Conservation (phyloP, 805 yeast genomes). For the Cyberlindnera maclurae region DNA sequence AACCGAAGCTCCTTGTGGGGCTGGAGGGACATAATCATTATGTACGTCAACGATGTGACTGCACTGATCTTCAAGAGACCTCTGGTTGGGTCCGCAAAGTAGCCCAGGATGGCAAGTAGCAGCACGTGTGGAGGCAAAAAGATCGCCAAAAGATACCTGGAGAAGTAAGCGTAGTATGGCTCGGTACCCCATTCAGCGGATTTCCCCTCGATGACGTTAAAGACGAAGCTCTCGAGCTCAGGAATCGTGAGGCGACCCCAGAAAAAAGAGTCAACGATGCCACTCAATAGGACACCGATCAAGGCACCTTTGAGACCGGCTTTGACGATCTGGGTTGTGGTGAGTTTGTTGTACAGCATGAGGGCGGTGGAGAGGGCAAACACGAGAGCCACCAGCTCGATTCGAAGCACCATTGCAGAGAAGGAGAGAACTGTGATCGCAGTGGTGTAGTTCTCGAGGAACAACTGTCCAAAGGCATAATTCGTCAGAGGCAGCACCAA, state of each 20-base stretch:
- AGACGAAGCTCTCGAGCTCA: constrained; percentile 64
- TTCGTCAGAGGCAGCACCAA: constrained; percentile 64
- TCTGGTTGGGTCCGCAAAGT: constrained; percentile 28
- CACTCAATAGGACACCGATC: constrained; percentile 42
- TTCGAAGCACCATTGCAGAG: constrained; percentile 60
- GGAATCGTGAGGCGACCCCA: constrained; percentile 67
- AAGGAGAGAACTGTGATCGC: constrained; percentile 53
- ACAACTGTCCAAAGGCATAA: constrained; percentile 41
- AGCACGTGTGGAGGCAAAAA: constrained; percentile 41
- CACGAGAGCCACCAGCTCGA: constrained; percentile 58
- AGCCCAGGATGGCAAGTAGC: constrained; percentile 31
- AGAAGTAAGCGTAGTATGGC: constrained; percentile 65
- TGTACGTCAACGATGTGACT: constrained; percentile 44
- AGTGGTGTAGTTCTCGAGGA: constrained; percentile 37
- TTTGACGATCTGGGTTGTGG: constrained; percentile 32
- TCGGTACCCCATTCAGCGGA: constrained; percentile 79
- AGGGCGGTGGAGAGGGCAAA: constrained; percentile 41
- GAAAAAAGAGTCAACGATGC: constrained; percentile 62
- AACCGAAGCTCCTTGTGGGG: constrained; percentile 96
- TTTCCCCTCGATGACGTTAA: constrained; percentile 71
- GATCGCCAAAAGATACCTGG: constrained; percentile 33
- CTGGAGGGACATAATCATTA: constrained; percentile 65
- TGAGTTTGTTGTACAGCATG: constrained; percentile 38
- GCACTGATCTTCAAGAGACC: constrained; percentile 38
- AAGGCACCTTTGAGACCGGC: constrained; percentile 42